Evolutionary conservation across 1,284 basidiomycete genomes (phyloP).

Genomic region (Leccinum pachyderme): DNA sequence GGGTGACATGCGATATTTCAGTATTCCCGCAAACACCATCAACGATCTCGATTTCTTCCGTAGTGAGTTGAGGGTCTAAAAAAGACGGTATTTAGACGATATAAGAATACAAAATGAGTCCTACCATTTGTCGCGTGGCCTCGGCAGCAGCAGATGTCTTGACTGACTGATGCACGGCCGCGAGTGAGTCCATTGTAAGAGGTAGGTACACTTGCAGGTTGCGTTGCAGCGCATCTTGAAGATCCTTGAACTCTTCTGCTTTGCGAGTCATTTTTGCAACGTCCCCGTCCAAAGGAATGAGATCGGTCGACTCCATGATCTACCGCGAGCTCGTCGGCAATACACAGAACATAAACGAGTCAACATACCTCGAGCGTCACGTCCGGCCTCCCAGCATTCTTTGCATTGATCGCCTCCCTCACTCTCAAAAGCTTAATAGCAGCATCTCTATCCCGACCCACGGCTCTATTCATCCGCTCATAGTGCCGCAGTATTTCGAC

Average conservation of each 20-base stretch:
- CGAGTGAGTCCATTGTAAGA: slow-evolving; percentile 92
- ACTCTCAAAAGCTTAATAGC: slow-evolving; percentile 79
- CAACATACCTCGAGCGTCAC: slow-evolving; percentile 74
- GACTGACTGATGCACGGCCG: slow-evolving; percentile 72
- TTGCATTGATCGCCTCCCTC: slow-evolving; percentile 79
- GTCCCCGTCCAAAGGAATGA: slow-evolving; percentile 88
- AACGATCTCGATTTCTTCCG: slow-evolving; percentile 76
- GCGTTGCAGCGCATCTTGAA: slow-evolving; percentile 84
- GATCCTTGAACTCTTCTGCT: slow-evolving; percentile 87
- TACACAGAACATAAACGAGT: slow-evolving; percentile 1
- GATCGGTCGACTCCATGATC: slow-evolving; percentile 86
- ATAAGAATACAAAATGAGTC: slow-evolving; percentile 19
- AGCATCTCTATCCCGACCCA: slow-evolving; percentile 75
- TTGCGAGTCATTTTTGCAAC: slow-evolving; percentile 82
- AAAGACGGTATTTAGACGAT: slow-evolving; percentile 3
- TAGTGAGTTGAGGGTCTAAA: slow-evolving; percentile 57
- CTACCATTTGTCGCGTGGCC: slow-evolving; percentile 68
- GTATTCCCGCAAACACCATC: slow-evolving; percentile 85
- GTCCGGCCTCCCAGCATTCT: slow-evolving; percentile 72
- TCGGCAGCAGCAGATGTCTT: slow-evolving; percentile 69
- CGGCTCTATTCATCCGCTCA: slow-evolving; percentile 74
- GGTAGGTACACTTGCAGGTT: slow-evolving; percentile 90
- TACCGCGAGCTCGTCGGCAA: slow-evolving; percentile 31
- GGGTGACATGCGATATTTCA: slow-evolving; percentile 86
- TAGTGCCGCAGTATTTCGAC: slow-evolving; percentile 85